Conservation (phyloP, 1,284 basidiomycete genomes). For the Moniliophthora roreri region DNA sequence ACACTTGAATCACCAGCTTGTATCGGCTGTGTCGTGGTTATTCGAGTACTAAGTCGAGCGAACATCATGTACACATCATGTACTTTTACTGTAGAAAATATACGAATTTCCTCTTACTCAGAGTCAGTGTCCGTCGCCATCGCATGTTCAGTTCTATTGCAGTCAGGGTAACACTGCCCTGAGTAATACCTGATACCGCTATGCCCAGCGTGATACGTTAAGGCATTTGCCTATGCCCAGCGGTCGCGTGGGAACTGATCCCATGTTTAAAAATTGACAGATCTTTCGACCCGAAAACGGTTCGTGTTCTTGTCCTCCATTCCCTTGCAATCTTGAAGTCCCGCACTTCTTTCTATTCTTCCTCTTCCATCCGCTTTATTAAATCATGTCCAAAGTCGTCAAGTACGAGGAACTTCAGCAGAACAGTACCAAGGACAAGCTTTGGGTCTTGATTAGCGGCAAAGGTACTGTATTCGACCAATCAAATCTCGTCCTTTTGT, state of each 20-base stretch:
- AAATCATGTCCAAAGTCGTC: constrained; percentile 48
- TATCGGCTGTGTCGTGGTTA: constrained; percentile 43
- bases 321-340: constrained; percentile 12
- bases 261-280: not conserved
- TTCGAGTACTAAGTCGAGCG: constrained; percentile 73
- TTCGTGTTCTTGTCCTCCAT: constrained; percentile 9
- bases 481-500: constrained; percentile 34
- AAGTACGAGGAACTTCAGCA: constrained; percentile 75
- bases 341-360: constrained; percentile 20
- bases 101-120: too few relatives aligned
- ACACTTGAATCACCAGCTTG: constrained; percentile 65
- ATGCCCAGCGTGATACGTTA: too few relatives aligned
- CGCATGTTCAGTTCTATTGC: not conserved
- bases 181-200: too few relatives aligned
- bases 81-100: constrained; percentile 10
- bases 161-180: too few relatives aligned
- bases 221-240: too few relatives aligned
- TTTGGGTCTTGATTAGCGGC: constrained; percentile 81
- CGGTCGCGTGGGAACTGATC: constrained; percentile 22
- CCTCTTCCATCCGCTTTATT: constrained; percentile 21
- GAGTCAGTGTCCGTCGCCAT: not conserved
- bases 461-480: constrained; percentile 61
- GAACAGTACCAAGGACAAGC: constrained; percentile 70
- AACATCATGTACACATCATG: constrained; percentile 34
- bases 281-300: constrained; percentile 9